Conservation (phyloP, 73 alveolate species). For the Symbiodinium natans region DNA sequence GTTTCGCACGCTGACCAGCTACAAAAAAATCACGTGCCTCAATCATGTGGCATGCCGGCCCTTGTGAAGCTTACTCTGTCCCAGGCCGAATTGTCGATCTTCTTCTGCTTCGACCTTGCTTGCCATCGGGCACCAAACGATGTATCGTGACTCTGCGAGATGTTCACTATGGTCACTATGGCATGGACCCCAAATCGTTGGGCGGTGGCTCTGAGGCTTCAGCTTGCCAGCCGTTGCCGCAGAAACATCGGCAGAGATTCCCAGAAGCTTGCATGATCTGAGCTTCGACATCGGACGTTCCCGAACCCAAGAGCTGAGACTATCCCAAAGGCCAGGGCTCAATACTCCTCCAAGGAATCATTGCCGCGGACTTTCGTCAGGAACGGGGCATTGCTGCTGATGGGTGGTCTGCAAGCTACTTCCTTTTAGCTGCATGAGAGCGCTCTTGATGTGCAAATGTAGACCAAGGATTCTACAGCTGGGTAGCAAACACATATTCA, state of each 20-base stretch:
- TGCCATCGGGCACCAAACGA: too few relatives aligned
- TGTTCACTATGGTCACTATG: too few relatives aligned
- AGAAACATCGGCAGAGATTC: slow-evolving; percentile 79
- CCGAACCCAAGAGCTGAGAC: background rate
- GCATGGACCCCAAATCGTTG: too few relatives aligned
- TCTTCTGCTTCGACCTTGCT: background rate
- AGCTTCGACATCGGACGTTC: background rate
- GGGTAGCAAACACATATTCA: too few relatives aligned
- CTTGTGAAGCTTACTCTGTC: background rate
- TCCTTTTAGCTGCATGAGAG: too few relatives aligned
- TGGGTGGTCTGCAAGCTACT: background rate
- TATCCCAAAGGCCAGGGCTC: background rate
- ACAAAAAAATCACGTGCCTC: too few relatives aligned
- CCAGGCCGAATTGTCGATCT: slow-evolving; percentile 1
- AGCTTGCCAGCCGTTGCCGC: slow-evolving; percentile 87
- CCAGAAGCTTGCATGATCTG: slow-evolving; percentile 2
- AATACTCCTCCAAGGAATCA: background rate
- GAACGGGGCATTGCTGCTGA: background rate
- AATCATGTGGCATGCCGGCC: background rate
- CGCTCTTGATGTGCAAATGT: too few relatives aligned
- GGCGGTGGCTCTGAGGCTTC: background rate
- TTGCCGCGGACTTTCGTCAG: background rate
- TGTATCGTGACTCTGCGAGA: too few relatives aligned
- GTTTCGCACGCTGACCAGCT: too few relatives aligned
- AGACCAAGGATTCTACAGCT: too few relatives aligned